Percentiles rank a stretch among this genome's conserved stretches.
phyloP scores from a whole-genome alignment of 352 stramenopile genomes.

The Phytopythium montanum region DNA sequence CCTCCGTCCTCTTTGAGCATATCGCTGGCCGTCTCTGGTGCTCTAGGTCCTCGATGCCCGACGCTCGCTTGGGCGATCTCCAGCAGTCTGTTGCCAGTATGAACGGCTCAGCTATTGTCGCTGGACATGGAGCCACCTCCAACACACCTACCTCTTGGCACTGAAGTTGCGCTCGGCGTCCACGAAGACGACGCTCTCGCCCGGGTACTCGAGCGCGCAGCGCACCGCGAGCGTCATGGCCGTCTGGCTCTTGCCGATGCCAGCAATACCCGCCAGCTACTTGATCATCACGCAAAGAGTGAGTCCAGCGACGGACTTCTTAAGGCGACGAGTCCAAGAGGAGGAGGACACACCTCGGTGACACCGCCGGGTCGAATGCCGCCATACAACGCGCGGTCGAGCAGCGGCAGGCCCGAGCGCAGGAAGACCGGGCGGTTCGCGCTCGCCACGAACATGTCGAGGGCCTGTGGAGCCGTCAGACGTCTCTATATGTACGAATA shows the following conservation, averaged over 20 bases:
- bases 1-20: background rate
- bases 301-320: too few species aligned
- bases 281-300: background rate
- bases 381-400: conserved; percentile 64
- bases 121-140: background rate
- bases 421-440: conserved; percentile 62
- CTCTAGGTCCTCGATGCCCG: conserved; percentile 13
- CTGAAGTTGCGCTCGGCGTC: conserved; percentile 75
- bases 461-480: conserved; percentile 31
- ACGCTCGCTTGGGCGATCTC: conserved; percentile 44
- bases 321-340: background rate
- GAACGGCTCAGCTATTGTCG: background rate
- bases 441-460: conserved; percentile 77
- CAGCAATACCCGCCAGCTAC: conserved; percentile 64
- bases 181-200: conserved; percentile 58
- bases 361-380: conserved; percentile 52
- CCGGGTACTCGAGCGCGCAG: conserved; percentile 61
- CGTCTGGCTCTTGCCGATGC: conserved; percentile 74
- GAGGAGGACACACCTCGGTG: conserved; percentile 30
- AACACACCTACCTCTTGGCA: conserved; percentile 40
- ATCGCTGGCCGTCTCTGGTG: conserved; percentile 11
- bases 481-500: background rate
- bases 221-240: conserved; percentile 72
- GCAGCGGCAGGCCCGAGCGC: conserved; percentile 48
- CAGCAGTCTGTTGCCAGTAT: conserved; percentile 23